A percentile compares a stretch with the other conserved stretches of the same genome.
Conservation (phyloP, 179 eudicot species). For the Silene vulgaris region DNA sequence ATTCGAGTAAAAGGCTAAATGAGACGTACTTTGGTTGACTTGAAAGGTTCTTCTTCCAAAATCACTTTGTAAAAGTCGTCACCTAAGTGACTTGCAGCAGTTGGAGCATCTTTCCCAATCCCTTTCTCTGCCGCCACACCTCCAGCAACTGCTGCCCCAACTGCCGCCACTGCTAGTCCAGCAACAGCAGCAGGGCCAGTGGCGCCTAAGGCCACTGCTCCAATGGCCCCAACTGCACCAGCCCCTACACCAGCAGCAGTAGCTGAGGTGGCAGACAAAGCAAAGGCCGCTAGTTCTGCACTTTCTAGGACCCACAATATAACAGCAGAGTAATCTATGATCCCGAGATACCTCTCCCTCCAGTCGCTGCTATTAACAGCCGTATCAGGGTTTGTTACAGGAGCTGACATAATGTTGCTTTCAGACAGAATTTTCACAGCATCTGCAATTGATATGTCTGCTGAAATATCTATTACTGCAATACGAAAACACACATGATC, state of each 20-base stretch:
- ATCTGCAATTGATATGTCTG: slow-evolving; percentile 57
- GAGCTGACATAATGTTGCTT: slow-evolving; percentile 79
- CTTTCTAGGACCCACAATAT: slow-evolving; percentile 81
- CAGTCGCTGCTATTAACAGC: slow-evolving; percentile 46
- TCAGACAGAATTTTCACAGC: slow-evolving; percentile 77
- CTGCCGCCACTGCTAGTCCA: slow-evolving; percentile 71
- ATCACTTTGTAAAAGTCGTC: slow-evolving; percentile 85
- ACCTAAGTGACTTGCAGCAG: slow-evolving; percentile 70
- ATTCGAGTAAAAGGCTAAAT: neutral
- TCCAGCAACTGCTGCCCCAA: slow-evolving; percentile 84
- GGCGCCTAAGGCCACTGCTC: slow-evolving; percentile 71
- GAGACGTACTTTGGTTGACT: slow-evolving; percentile 65
- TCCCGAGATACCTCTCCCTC: slow-evolving; percentile 72
- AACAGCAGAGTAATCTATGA: slow-evolving; percentile 75
- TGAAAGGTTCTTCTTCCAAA: slow-evolving; percentile 87
- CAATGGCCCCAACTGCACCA: slow-evolving; percentile 79
- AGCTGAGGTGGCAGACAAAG: slow-evolving; percentile 71
- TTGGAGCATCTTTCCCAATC: slow-evolving; percentile 63
- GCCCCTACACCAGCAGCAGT: slow-evolving; percentile 88
- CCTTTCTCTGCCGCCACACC: slow-evolving; percentile 66
- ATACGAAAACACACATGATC: slow-evolving; percentile 1
- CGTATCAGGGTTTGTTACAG: slow-evolving; percentile 57
- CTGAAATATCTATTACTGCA: slow-evolving; percentile 74
- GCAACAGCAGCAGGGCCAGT: slow-evolving; percentile 84
- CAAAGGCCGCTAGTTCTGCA: slow-evolving; percentile 73